phyloP scores from a whole-genome alignment of 2,329 filamentous ascomycete genomes.

The Neonectria coccinea region DNA sequence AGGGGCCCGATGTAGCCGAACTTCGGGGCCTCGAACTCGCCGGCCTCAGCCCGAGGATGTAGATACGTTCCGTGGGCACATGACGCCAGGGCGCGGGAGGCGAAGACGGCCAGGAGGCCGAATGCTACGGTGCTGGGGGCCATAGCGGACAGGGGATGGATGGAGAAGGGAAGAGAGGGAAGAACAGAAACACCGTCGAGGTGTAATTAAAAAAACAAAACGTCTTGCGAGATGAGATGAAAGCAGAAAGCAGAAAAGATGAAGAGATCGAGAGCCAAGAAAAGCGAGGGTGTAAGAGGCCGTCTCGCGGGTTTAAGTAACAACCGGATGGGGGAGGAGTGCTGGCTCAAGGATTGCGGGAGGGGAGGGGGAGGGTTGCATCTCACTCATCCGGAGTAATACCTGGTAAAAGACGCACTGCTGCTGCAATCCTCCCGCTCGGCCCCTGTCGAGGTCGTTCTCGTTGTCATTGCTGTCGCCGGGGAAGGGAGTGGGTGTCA shows the following conservation, averaged over 20 bases:
- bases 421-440: not conserved
- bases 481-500: not conserved
- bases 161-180: not conserved
- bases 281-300: not conserved
- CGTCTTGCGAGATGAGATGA: not conserved
- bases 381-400: constrained; percentile 8
- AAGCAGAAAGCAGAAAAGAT: not conserved
- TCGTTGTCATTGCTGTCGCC: not conserved
- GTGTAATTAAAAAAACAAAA: not conserved
- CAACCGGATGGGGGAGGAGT: not conserved
- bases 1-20: constrained; percentile 54
- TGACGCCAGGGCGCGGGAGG: constrained; percentile 45
- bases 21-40: constrained; percentile 48
- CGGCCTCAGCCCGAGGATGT: constrained; percentile 48
- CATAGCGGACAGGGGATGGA: not conserved
- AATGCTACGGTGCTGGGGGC: constrained; percentile 15
- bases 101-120: constrained; percentile 35
- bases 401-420: constrained; percentile 1
- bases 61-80: constrained; percentile 56
- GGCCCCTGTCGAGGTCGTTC: not conserved
- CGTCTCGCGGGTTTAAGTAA: not conserved
- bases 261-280: not conserved
- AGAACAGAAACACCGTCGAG: not conserved
- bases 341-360: not conserved
- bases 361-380: not conserved